Evolutionary conservation across 139 green algal genomes (phyloP).

Genomic region (Eudorina sp.): DNA sequence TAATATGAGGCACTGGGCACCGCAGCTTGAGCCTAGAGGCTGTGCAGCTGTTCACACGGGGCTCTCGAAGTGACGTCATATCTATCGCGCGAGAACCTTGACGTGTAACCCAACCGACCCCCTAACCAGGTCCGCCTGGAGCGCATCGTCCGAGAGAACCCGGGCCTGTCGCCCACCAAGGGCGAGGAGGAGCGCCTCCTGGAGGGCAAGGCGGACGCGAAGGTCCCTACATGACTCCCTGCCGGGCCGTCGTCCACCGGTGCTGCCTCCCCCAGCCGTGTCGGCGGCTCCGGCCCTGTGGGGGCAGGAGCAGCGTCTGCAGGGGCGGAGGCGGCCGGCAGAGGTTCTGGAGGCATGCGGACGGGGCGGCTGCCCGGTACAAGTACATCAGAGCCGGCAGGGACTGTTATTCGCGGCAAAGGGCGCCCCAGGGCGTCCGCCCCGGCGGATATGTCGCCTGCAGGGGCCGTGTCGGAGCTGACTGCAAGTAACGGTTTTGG

Average conservation of each 20-base stretch:
- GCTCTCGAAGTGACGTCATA: no score
- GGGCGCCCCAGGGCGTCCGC: no score
- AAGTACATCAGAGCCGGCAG: no score
- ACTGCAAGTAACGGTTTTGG: no score
- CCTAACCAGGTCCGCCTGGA: conserved; percentile 21
- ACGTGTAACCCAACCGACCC: no score
- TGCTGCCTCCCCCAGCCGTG: not conserved
- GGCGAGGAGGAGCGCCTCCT: not conserved
- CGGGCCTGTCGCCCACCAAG: not conserved
- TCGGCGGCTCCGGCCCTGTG: not conserved
- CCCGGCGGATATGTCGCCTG: no score
- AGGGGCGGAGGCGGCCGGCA: not conserved
- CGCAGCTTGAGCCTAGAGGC: no score
- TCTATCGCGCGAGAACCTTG: no score
- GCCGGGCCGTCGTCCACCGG: not conserved
- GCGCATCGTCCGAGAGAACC: not conserved
- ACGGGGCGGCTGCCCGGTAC: not conserved
- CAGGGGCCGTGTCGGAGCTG: no score
- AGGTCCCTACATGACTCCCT: not conserved
- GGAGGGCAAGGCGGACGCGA: not conserved
- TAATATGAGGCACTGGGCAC: no score
- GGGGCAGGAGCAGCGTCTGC: not conserved
- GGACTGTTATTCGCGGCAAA: no score
- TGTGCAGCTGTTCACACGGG: not conserved
- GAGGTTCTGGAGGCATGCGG: not conserved